Percentiles rank a stretch among this genome's conserved stretches.
Conservation (phyloP, 257 asterid genomes). For the Penstemon newberryi region DNA sequence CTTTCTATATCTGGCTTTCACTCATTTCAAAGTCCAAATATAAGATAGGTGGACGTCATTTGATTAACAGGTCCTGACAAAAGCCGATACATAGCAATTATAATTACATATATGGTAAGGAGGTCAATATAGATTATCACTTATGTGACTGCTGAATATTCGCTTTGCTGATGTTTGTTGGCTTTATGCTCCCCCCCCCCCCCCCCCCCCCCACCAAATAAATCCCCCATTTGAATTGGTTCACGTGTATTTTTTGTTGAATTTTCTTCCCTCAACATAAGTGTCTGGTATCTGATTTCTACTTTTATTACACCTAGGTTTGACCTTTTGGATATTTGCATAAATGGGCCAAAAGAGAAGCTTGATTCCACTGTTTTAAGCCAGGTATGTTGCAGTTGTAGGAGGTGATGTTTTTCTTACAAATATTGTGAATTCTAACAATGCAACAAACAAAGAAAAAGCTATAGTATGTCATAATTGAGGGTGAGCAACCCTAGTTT, state of each 20-base stretch:
- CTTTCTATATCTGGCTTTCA: neutral
- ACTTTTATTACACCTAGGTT: conserved; percentile 45
- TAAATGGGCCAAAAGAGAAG: conserved; percentile 93
- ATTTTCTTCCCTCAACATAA: conserved; percentile 11
- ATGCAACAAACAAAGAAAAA: neutral
- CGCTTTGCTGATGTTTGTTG: neutral
- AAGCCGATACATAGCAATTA: neutral
- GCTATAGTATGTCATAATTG: conserved; percentile 4
- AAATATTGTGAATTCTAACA: conserved; percentile 8
- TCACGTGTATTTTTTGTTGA: neutral
- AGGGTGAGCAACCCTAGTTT: conserved; percentile 10
- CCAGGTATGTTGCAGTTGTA: conserved; percentile 57
- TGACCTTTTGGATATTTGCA: conserved; percentile 85
- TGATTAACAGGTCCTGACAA: neutral
- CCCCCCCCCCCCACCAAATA: no score
- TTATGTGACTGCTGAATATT: conserved; percentile 13
- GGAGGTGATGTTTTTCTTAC: conserved; percentile 18
- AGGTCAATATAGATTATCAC: conserved; percentile 13
- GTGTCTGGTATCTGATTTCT: conserved; percentile 21
- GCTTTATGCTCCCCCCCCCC: conserved; percentile 13
- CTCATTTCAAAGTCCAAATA: conserved; percentile 4
- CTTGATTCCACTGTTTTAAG: conserved; percentile 92
- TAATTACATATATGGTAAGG: conserved; percentile 1
- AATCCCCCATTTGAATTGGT: conserved; percentile 10
- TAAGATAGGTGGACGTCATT: conserved; percentile 19